These are phyloP conservation scores for Alternaria incomplexa DNA, from an alignment of 2,329 filamentous ascomycete genomes.

Conservation along the genomic window DNA sequence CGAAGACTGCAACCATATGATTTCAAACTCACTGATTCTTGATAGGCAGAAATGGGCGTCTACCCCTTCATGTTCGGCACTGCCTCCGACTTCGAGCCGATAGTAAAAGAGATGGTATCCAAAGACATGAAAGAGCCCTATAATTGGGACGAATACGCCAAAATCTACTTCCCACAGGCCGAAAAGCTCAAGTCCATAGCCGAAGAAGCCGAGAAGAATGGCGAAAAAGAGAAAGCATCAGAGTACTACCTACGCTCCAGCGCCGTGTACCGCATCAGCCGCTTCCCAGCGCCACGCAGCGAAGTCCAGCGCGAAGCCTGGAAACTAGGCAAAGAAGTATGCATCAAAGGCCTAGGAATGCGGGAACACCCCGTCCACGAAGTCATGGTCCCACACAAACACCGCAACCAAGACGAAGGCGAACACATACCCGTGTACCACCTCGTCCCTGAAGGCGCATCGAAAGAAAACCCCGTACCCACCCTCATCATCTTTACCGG, in stretches of 20 bases:
- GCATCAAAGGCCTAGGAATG: constrained; percentile 60
- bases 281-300: constrained; percentile 66
- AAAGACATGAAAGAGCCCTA: constrained; percentile 69
- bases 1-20: not conserved
- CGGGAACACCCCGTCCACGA: constrained; percentile 65
- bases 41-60: constrained; percentile 60
- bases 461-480: constrained; percentile 54
- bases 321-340: constrained; percentile 68
- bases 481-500: constrained; percentile 64
- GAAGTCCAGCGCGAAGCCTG: constrained; percentile 66
- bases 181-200: constrained; percentile 62
- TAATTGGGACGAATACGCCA: constrained; percentile 67
- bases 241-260: constrained; percentile 63
- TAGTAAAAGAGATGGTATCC: constrained; percentile 69
- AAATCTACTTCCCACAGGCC: constrained; percentile 65
- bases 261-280: constrained; percentile 73
- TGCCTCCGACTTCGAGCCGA: constrained; percentile 71
- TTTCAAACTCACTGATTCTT: not conserved
- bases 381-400: constrained; percentile 65
- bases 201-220: constrained; percentile 56
- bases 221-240: constrained; percentile 61
- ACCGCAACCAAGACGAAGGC: constrained; percentile 59
- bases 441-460: constrained; percentile 60
- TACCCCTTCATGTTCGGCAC: constrained; percentile 78
- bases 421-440: constrained; percentile 68